Evolutionary conservation across 2,329 filamentous ascomycete genomes (phyloP).

Genomic region (Scedosporium minutisporum): DNA sequence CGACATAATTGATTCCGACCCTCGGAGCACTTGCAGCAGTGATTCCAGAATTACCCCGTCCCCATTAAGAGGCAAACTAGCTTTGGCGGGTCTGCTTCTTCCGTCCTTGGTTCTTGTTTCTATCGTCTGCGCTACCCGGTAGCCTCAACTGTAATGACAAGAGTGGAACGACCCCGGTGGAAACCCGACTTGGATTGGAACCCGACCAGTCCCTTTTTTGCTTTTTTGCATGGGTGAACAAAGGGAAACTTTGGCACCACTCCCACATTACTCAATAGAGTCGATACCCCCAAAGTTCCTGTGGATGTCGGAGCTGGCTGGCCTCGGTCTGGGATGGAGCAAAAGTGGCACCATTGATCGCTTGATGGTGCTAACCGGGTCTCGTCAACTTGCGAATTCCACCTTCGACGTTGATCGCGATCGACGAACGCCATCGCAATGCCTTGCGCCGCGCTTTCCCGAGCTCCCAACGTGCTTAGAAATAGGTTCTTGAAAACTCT

Average conservation of each 20-base stretch:
- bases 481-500: background rate
- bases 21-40: background rate
- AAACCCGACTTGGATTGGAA: background rate
- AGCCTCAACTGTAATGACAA: too few relatives aligned
- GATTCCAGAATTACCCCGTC: background rate
- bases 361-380: background rate
- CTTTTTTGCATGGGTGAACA: background rate
- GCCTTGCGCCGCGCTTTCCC: background rate
- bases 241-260: background rate
- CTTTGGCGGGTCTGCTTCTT: too few relatives aligned
- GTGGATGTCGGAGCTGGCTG: background rate
- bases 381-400: background rate
- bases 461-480: background rate
- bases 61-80: too few relatives aligned
- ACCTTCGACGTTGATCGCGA: background rate
- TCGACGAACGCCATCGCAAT: background rate
- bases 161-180: too few relatives aligned
- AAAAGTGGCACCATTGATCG: background rate
- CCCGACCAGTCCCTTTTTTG: background rate
- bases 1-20: background rate
- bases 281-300: background rate
- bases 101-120: background rate
- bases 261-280: background rate
- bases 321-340: background rate
- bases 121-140: too few relatives aligned